A percentile compares a stretch with the other conserved stretches of the same genome.
Evolutionary conservation across 2,329 filamentous ascomycete species (phyloP).

Genomic region (Onygenales sp.): DNA sequence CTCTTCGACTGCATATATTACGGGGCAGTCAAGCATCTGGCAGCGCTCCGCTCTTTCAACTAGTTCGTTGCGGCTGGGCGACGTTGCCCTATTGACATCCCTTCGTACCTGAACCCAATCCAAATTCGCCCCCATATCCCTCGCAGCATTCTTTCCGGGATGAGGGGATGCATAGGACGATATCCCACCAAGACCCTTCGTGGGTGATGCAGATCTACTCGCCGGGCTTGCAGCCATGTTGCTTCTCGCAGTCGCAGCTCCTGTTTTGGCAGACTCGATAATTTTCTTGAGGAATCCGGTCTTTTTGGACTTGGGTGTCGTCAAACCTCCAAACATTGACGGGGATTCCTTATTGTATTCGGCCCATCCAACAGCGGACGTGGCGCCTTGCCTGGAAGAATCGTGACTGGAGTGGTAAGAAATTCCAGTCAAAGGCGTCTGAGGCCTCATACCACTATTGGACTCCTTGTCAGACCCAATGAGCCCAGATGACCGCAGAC

Average conservation of each 20-base stretch:
- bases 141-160: slow-evolving; percentile 44
- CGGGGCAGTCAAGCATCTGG: slow-evolving; percentile 86
- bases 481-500: slow-evolving; percentile 28
- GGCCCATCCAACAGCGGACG: slow-evolving; percentile 56
- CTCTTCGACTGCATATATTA: slow-evolving; percentile 82
- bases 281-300: slow-evolving; percentile 94
- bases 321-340: slow-evolving; percentile 67
- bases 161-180: slow-evolving; percentile 24
- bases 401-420: slow-evolving; percentile 86
- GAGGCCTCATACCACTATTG: slow-evolving; percentile 29
- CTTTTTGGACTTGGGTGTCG: slow-evolving; percentile 66
- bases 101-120: slow-evolving; percentile 98
- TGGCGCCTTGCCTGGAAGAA: slow-evolving; percentile 45
- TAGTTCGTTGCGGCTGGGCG: slow-evolving; percentile 78
- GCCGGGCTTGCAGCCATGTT: slow-evolving; percentile 62
- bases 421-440: slow-evolving; percentile 59
- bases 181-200: slow-evolving; percentile 41
- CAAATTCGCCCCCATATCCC: slow-evolving; percentile 56
- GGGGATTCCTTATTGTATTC: slow-evolving; percentile 48
- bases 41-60: slow-evolving; percentile 79
- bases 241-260: slow-evolving; percentile 78
- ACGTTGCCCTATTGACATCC: slow-evolving; percentile 92
- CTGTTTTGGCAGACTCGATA: slow-evolving; percentile 86
- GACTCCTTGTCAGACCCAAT: slow-evolving; percentile 26
- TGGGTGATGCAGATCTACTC: slow-evolving; percentile 36